Evolutionary conservation across 1,284 basidiomycete species (phyloP).

Genomic region (Fomitopsis pinicola): DNA sequence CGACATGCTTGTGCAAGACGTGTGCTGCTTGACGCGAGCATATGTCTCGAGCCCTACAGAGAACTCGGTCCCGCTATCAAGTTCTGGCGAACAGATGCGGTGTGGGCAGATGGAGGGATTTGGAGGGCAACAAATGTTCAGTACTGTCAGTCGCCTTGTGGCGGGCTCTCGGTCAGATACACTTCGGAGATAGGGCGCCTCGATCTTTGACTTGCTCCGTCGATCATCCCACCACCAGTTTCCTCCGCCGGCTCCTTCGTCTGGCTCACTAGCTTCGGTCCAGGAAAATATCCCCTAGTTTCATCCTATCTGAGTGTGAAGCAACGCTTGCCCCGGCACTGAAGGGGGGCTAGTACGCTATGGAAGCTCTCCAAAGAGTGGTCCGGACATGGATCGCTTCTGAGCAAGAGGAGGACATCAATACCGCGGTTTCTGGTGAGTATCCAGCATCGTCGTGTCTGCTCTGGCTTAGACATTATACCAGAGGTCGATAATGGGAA

Average conservation of each 20-base stretch:
- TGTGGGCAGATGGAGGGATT: not conserved
- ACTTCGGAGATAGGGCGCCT: not conserved
- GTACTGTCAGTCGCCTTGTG: not conserved
- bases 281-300: too few species aligned
- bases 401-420: constrained; percentile 55
- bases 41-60: not conserved
- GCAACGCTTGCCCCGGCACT: too few species aligned
- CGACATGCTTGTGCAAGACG: constrained; percentile 10
- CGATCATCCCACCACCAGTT: not conserved
- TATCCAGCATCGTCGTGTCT: constrained; percentile 2
- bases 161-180: not conserved
- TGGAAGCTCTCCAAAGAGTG: constrained; percentile 45
- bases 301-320: too few species aligned
- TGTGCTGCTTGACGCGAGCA: constrained; percentile 6
- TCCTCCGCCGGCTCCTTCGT: not conserved
- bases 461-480: not conserved
- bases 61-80: not conserved
- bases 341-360: constrained; percentile 5
- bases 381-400: constrained; percentile 73
- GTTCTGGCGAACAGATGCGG: not conserved
- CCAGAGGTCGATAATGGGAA: constrained; percentile 64
- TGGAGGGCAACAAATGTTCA: not conserved
- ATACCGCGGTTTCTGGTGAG: constrained; percentile 56
- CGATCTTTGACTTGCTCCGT: not conserved
- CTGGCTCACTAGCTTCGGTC: not conserved